Conservation (phyloP, 257 asterid species). For the Ocimum tenuiflorum region DNA sequence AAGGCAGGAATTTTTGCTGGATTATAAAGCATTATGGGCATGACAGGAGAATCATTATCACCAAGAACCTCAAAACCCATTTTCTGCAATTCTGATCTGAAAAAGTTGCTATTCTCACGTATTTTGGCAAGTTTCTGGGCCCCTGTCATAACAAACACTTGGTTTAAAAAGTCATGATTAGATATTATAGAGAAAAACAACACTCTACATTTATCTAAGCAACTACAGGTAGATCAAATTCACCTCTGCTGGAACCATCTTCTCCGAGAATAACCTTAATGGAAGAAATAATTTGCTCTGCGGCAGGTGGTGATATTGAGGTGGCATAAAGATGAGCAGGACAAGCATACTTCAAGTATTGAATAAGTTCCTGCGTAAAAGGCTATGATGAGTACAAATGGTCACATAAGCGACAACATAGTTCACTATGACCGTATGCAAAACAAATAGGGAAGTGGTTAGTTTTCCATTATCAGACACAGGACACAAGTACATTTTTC, state of each 20-base stretch:
- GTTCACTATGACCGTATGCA: not conserved
- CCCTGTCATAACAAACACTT: slow-evolving; percentile 38
- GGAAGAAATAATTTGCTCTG: slow-evolving; percentile 88
- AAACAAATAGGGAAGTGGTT: not conserved
- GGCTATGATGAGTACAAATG: not conserved
- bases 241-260: slow-evolving; percentile 96
- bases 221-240: slow-evolving; percentile 19
- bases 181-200: not conserved
- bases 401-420: slow-evolving; percentile 3
- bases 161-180: not conserved
- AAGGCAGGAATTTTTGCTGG: slow-evolving; percentile 97
- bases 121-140: slow-evolving; percentile 85
- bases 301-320: slow-evolving; percentile 92
- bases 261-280: slow-evolving; percentile 89
- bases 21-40: slow-evolving; percentile 97
- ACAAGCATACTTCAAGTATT: slow-evolving; percentile 70
- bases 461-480: not conserved
- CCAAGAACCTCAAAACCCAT: slow-evolving; percentile 99
- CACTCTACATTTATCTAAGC: not conserved
- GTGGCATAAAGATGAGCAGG: slow-evolving; percentile 99
- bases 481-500: not conserved
- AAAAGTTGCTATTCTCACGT: slow-evolving; percentile 89
- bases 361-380: slow-evolving; percentile 67
- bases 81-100: slow-evolving; percentile 84
- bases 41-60: slow-evolving; percentile 94